Percentiles rank a stretch among this genome's conserved stretches.
phyloP scores from a whole-genome alignment of 768 basidiomycete species.

The Termitomyces sp. region DNA sequence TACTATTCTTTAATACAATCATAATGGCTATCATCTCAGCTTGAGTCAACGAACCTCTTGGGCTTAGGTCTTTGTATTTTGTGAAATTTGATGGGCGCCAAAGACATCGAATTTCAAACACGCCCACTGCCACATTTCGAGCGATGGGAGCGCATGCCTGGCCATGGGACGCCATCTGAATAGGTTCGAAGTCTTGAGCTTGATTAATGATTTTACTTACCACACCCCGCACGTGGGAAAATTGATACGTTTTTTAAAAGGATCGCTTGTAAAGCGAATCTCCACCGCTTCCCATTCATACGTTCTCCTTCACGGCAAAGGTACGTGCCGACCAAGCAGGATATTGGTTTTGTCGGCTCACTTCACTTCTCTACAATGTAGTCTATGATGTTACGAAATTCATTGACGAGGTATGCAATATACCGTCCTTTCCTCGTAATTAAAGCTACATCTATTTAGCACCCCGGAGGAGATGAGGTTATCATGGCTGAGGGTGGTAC shows the following conservation, averaged over 20 bases:
- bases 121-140: background rate
- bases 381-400: slow-evolving; percentile 95
- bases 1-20: background rate
- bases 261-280: slow-evolving; percentile 24
- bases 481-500: slow-evolving; percentile 87
- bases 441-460: slow-evolving; percentile 40
- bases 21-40: background rate
- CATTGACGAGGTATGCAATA: slow-evolving; percentile 77
- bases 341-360: slow-evolving; percentile 27
- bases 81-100: too few species aligned
- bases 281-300: slow-evolving; percentile 42
- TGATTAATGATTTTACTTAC: too few species aligned
- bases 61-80: background rate
- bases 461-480: slow-evolving; percentile 98
- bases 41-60: background rate
- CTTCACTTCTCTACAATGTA: slow-evolving; percentile 28
- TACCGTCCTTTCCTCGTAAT: background rate
- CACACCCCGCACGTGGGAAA: slow-evolving; percentile 29
- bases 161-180: background rate
- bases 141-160: background rate
- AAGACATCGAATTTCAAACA: background rate
- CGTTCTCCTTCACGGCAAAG: slow-evolving; percentile 82
- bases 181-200: background rate
- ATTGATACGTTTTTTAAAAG: slow-evolving; percentile 20
- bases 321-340: slow-evolving; percentile 45